Evolutionary conservation across 1,284 basidiomycete species (phyloP), one percentile per base, ranked within the genome.

Genomic region (Malassezia yamatoensis): DNA sequence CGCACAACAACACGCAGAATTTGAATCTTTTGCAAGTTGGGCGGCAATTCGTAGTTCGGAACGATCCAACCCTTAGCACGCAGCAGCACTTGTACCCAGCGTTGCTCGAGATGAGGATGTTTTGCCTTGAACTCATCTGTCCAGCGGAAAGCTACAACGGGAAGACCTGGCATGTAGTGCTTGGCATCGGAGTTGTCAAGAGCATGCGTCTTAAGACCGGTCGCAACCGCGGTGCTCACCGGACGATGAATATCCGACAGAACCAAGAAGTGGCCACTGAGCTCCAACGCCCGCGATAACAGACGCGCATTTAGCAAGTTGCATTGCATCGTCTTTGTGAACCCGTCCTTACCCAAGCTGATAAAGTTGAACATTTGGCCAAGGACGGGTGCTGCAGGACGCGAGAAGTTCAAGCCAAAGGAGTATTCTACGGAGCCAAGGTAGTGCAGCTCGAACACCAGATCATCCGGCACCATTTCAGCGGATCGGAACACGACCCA

Each of bases 381-480:
- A 48, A 96, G 84, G 70, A 96, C 86, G 7, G 90, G 88, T 39
- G 87, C 83, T 21, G 88, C 88, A 0, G 88, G 89, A 9, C 90
- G 83, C 41, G 87, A 89, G 76, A 96, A 96, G 79, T 96, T 96
- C 70, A 96, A 81, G 21, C 89, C 91, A 79, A 91, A 96, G 0
- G 85, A 63, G 51, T 68, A 66, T 56, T 67, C 70, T 47, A 66
- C 67, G 4, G 61, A 62, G 18, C 71, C 71, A 13, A 74, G 60
- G 51, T 74, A 74, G 75, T 91, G 89, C 18, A 96, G 81, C 76
- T 96, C 90, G 70, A 96, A 96, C 63, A 94, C 86, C 13, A 73
- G 59, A 36, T 74, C 70, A 46, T 64, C 64, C 46, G 69, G 70
- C 10, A 90, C 84, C 34, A 64, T 51, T n/a, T 72, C 67, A 39